Evolutionary conservation across 2,329 filamentous ascomycete genomes (phyloP), one percentile per base, ranked within the genome.

Genomic region (Aspergillus vadensis): DNA sequence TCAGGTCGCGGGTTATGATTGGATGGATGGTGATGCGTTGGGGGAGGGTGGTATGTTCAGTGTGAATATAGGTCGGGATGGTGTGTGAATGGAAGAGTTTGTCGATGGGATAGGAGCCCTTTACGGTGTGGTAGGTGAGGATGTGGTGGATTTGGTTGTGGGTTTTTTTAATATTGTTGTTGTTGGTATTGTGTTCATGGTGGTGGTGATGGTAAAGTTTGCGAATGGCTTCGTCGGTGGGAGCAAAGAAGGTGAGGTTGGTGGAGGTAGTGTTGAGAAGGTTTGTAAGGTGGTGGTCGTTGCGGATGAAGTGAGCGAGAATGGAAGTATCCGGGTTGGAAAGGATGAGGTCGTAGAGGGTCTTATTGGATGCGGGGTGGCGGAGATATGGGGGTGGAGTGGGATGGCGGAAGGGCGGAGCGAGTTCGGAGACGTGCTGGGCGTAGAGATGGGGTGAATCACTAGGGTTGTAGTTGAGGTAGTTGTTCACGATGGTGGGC

Each of bases 221-320:
- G 60, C 89, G 85, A 68, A 97, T 94, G 0, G 92, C 92, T 53
- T 82, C 79, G 73, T 97, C 86, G 1, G 85, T 87, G 0, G 93
- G 93, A 2, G 91, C 90, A 69, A 97, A 96, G 54, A 95, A 77
- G 0, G 93, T 97, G 70, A 89, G 86, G 75, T 94, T 93, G 21
- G 85, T 81, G 38, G 84, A 78, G 1, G 91, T 94, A 70, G 85
- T 85, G 77, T 96, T 95, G 27, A 97, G 84, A 3, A 87, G 74
- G 57, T 89, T 75, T 38, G 94, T 87, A 0, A 97, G 79, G 55
- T 91, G 86, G 1, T 87, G 83, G 72, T 90, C 88, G 62, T 92
- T 83, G 63, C 89, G 83, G 67, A 97, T 84, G n/a, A 92, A 80
- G 71, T 89, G 85, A 27, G 89, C 87, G 48, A 97, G 88, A 74